Percentiles rank a stretch among this genome's conserved stretches.
phyloP scores from a whole-genome alignment of 2,329 filamentous ascomycete species.

The Venturia effusa region DNA sequence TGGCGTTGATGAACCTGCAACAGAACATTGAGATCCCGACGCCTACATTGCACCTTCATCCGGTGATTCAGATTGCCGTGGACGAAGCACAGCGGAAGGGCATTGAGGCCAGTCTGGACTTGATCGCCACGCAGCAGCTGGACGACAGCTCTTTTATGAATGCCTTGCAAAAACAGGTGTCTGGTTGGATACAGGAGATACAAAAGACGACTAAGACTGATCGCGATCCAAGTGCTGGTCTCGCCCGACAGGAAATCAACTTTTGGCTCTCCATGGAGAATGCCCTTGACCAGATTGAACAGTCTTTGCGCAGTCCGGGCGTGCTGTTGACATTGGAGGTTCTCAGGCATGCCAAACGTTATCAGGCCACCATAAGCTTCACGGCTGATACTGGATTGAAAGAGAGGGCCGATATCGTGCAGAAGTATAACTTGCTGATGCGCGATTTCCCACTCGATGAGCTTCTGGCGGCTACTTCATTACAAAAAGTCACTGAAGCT shows the following conservation, averaged over 20 bases:
- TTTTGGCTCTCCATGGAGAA: constrained; percentile 98
- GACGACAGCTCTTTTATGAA: constrained; percentile 90
- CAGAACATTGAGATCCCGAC: constrained; percentile 98
- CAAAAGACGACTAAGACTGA: constrained; percentile 85
- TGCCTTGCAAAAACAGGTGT: constrained; percentile 84
- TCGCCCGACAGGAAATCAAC: constrained; percentile 94
- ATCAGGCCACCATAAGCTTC: constrained; percentile 95
- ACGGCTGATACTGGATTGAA: constrained; percentile 91
- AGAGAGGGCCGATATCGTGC: constrained; percentile 89
- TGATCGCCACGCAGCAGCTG: constrained; percentile 65
- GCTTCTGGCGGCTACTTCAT: constrained; percentile 78
- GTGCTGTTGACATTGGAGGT: constrained; percentile 88
- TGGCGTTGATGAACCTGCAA: constrained; percentile 82
- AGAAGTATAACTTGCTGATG: constrained; percentile 99
- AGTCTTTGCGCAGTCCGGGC: constrained; percentile 76
- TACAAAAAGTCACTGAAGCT: constrained; percentile 81
- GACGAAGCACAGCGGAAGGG: constrained; percentile 61
- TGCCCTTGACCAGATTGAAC: constrained; percentile 82
- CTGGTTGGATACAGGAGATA: constrained; percentile 98
- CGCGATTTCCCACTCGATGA: constrained; percentile 95
- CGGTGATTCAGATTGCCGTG: constrained; percentile 74
- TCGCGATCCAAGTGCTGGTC: constrained; percentile 65
- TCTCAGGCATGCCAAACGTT: constrained; percentile 91
- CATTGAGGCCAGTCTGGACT: constrained; percentile 59
- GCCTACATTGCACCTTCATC: constrained; percentile 75